Conservation (phyloP, 2,329 filamentous ascomycete genomes). For the Clonostachys rosea region DNA sequence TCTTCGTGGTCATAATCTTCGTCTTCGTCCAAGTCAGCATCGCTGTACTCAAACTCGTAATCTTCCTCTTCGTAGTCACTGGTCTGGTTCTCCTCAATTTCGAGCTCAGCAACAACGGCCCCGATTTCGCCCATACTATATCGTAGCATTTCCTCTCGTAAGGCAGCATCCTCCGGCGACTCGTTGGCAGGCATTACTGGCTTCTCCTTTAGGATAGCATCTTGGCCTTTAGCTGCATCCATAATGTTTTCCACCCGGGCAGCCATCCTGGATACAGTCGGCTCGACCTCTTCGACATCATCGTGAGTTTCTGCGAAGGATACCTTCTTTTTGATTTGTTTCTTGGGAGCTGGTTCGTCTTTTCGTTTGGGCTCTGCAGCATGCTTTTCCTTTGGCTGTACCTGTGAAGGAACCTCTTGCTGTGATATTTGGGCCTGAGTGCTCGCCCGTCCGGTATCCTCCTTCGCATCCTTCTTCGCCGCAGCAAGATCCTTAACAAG, state of each 20-base stretch:
- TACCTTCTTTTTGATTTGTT: constrained; percentile 48
- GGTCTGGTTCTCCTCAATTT: constrained; percentile 66
- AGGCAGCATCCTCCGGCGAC: constrained; percentile 69
- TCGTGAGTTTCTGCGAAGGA: constrained; percentile 45
- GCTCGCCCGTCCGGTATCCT: background rate
- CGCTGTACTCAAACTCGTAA: constrained; percentile 44
- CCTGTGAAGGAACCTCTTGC: background rate
- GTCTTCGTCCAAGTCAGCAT: constrained; percentile 47
- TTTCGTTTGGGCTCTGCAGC: background rate
- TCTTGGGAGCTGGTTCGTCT: background rate
- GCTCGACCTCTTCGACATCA: constrained; percentile 19
- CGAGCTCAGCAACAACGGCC: constrained; percentile 85
- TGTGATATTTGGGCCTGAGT: background rate
- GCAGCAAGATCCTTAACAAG: constrained; percentile 13
- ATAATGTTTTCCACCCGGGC: constrained; percentile 52
- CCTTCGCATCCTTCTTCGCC: background rate
- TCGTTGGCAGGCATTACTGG: constrained; percentile 68
- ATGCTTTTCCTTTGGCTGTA: no score
- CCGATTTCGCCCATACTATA: constrained; percentile 88
- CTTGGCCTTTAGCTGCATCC: constrained; percentile 49
- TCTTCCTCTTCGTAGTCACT: constrained; percentile 36
- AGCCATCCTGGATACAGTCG: constrained; percentile 31
- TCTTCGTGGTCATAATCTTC: constrained; percentile 67
- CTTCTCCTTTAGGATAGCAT: constrained; percentile 35
- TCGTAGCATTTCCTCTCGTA: constrained; percentile 84